Evolutionary conservation across 257 asterid species (phyloP).

Genomic region (Solanum megistacrolobum): DNA sequence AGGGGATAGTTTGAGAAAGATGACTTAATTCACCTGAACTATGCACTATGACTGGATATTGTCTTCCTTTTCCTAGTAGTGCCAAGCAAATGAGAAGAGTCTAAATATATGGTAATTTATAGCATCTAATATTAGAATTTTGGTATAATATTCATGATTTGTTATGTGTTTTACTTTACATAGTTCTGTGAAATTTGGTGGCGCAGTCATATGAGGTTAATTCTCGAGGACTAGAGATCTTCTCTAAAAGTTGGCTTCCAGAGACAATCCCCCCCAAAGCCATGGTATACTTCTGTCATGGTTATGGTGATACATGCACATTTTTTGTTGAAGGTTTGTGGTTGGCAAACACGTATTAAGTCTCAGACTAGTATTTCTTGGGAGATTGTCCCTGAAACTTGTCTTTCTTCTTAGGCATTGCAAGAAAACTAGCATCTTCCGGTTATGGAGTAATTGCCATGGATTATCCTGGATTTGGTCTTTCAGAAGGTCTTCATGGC

Average conservation of each 20-base stretch:
- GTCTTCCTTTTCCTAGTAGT: background rate
- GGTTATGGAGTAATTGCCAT: slow-evolving; percentile 17
- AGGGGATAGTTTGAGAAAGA: background rate
- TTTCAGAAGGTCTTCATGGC: slow-evolving; percentile 55
- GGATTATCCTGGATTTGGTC: slow-evolving; percentile 54
- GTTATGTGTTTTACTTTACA: background rate
- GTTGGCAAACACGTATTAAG: background rate
- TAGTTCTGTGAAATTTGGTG: background rate
- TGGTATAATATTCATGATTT: background rate
- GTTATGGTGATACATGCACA: slow-evolving; percentile 41
- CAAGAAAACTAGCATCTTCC: slow-evolving; percentile 21
- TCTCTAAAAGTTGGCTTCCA: slow-evolving; percentile 37
- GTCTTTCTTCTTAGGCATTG: slow-evolving; percentile 30
- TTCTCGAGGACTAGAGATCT: slow-evolving; percentile 28
- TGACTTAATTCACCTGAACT: background rate
- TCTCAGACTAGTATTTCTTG: slow-evolving; percentile 10
- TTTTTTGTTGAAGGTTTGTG: slow-evolving; percentile 43
- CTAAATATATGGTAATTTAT: background rate
- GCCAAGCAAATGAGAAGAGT: background rate
- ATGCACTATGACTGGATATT: background rate
- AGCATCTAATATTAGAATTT: background rate
- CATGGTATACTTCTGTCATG: slow-evolving; percentile 55
- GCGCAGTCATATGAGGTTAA: slow-evolving; percentile 27
- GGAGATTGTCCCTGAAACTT: slow-evolving; percentile 11
- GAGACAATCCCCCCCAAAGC: slow-evolving; percentile 24